Evolutionary conservation across 1,284 basidiomycete species (phyloP), one percentile per base, ranked within the genome.

Genomic region (Irpex lacteus): DNA sequence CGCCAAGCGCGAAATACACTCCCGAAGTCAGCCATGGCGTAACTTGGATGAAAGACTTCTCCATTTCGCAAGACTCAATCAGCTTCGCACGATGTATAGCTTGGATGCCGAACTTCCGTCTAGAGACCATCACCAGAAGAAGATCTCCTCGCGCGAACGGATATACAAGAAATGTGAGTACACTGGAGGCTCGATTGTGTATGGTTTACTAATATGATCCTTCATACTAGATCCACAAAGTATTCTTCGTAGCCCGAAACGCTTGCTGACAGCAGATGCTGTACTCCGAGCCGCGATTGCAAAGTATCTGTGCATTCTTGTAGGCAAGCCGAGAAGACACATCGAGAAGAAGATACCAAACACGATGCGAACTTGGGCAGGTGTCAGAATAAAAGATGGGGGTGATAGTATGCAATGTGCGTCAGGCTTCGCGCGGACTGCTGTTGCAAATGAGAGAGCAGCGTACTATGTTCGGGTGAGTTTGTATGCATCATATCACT

Each of bases 1-100:
- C 34, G 54, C 76, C 2, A 64, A 75, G 55, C 21, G n/a, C 55
- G 53, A 32, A 8, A 34, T 69, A 8, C n/a, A 53, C 13, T 63
- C 61, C 11, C 38, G 63, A 15, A 47, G 58, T 19, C 59, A 60
- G 11, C 68, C 68, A 11, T 66, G 59, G 60, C 47, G 56, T 7
- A 68, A 66, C 57, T 49, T 69, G 13, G 55, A 60, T 26, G 19
- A 18, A 18, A 40, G 66, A 5, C 59, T 64, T 4, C 11, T 55
- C 11, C 60, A 66, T 38, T 44, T 53, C 1, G 64, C 67, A 49
- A 52, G 63, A 21, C 53, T 69, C 13, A 53, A 44, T 18, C 61
- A 66, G 37, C 44, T 69, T 26, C 38, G n/a, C 15, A 21, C 53
- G 19, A 21, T 8, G 11, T 66, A 65, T 60, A 54, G 62, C 53